Evolutionary conservation across 208 protist genomes (phyloP), one percentile per base, ranked within the genome.

Genomic region (Trypanosoma cruzi): DNA sequence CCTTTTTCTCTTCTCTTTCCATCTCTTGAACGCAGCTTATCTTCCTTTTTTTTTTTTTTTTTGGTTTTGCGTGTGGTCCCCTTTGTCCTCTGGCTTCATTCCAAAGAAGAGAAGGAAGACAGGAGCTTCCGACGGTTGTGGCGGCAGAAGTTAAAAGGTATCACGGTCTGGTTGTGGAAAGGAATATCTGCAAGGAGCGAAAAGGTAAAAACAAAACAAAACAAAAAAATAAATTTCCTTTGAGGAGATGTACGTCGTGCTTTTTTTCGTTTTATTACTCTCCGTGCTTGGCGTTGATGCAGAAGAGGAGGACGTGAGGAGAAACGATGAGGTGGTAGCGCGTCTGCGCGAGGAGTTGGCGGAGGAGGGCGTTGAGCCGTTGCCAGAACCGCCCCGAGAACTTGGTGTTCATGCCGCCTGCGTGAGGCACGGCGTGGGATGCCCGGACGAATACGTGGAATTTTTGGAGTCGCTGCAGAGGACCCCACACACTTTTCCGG

Each of bases 391-490:
- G 1, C 84, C 87, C 24, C 71, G 48, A 14, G 55, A 80, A 36
- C 44, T 88, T 14, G 87, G 87, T 28, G 64, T 89, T 32, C 87
- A 93, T 68, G 73, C 84, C 14, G 61, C 87, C 0, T 93, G 87
- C 68, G 61, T 75, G 14, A 88, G 81, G 55, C 86, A 86, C 64
- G 87, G 83, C 10, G 60, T 76, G 11, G 71, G 64, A 22, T 93
- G 87, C 59, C 79, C 83, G 0, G 75, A 84, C 36, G 46, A 72
- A 34, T 93, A 93, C 65, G 72, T 86, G 13, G 55, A 61, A 1
- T 93, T 90, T 67, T 71, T 93, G 4, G 48, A 75, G 72, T 55
- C 54, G 16, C 42, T 74, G 29, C 4, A 74, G 16, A 58, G 48
- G 20, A 34, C 32, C 11, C 22, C 64, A 4, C 50, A 44, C 54